A percentile compares a stretch with the other conserved stretches of the same genome.
These are phyloP conservation scores for Sporothrix brunneoviolacea DNA, from an alignment of 2,329 filamentous ascomycete genomes.

Conservation along the genomic window DNA sequence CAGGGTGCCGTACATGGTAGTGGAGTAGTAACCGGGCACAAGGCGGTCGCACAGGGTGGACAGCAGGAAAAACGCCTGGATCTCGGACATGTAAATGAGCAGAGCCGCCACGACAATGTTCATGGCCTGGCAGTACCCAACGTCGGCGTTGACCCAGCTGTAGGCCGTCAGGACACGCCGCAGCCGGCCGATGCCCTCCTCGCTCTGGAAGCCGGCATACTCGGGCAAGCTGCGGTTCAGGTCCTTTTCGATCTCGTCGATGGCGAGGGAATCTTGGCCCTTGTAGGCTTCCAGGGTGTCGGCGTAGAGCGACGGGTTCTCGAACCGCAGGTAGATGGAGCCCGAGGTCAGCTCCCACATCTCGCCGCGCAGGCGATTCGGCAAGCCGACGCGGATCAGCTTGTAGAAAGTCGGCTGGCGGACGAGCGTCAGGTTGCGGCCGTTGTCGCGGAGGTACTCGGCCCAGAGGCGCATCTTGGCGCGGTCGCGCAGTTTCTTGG, in stretches of 20 bases:
- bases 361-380: slow-evolving; percentile 86
- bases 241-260: slow-evolving; percentile 98
- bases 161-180: slow-evolving; percentile 91
- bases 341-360: slow-evolving; percentile 95
- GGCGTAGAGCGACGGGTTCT: slow-evolving; percentile 74
- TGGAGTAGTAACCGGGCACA: slow-evolving; percentile 94
- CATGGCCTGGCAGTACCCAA: slow-evolving; percentile 99
- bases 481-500: slow-evolving; percentile 84
- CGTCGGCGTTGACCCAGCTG: slow-evolving; percentile 92
- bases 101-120: slow-evolving; percentile 98
- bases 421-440: slow-evolving; percentile 83
- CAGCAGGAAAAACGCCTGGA: slow-evolving; percentile 90
- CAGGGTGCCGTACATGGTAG: slow-evolving; percentile 97
- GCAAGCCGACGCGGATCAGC: slow-evolving; percentile 87
- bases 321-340: slow-evolving; percentile 78
- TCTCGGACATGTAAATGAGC: slow-evolving; percentile 95
- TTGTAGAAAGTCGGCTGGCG: slow-evolving; percentile 98
- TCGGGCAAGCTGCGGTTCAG: slow-evolving; percentile 93
- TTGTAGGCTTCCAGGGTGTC: slow-evolving; percentile 80
- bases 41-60: slow-evolving; percentile 88
- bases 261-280: slow-evolving; percentile 84
- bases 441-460: slow-evolving; percentile 93
- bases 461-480: slow-evolving; percentile 98
- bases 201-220: slow-evolving; percentile 94
- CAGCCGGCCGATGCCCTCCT: slow-evolving; percentile 86